These are phyloP conservation scores for Cryptosporidium canis DNA, from an alignment of 169 alveolate species.

Conservation along the genomic window DNA sequence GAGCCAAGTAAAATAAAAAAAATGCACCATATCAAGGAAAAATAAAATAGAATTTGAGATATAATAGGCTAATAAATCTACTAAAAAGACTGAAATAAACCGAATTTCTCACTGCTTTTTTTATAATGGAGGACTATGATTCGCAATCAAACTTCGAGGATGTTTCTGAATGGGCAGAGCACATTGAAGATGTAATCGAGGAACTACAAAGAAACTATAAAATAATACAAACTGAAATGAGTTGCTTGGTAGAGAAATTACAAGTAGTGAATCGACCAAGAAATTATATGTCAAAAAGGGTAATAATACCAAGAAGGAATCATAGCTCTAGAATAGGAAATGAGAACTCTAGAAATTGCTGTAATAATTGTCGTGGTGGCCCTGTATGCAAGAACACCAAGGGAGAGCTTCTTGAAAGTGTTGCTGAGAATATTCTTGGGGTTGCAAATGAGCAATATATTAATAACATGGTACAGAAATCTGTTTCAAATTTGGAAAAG, in stretches of 20 bases:
- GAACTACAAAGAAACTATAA: slow-evolving; percentile 60
- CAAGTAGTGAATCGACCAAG: slow-evolving; percentile 19
- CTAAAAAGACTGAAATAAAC: background rate
- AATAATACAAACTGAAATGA: slow-evolving; percentile 68
- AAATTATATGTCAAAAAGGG: slow-evolving; percentile 48
- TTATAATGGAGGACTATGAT: slow-evolving; percentile 37
- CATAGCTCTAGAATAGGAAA: background rate
- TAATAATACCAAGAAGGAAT: slow-evolving; percentile 2
- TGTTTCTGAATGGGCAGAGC: slow-evolving; percentile 74
- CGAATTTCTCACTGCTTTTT: background rate
- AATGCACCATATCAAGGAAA: background rate
- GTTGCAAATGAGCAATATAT: slow-evolving; percentile 33
- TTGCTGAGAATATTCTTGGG: slow-evolving; percentile 7
- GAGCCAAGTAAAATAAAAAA: background rate
- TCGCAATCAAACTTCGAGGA: slow-evolving; percentile 67
- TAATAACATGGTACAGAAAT: slow-evolving; percentile 17
- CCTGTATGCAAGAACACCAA: background rate
- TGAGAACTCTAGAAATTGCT: slow-evolving; percentile 32
- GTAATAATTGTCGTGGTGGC: slow-evolving; percentile 10
- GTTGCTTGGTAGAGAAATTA: slow-evolving; percentile 38
- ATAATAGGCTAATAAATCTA: background rate
- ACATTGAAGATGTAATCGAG: slow-evolving; percentile 69
- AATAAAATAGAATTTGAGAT: background rate
- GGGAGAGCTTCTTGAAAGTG: background rate
- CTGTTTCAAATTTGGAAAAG: background rate